A percentile compares a stretch with the other conserved stretches of the same genome.
Evolutionary conservation across 352 stramenopile species (phyloP).

Genomic region (Phytophthora pisi): DNA sequence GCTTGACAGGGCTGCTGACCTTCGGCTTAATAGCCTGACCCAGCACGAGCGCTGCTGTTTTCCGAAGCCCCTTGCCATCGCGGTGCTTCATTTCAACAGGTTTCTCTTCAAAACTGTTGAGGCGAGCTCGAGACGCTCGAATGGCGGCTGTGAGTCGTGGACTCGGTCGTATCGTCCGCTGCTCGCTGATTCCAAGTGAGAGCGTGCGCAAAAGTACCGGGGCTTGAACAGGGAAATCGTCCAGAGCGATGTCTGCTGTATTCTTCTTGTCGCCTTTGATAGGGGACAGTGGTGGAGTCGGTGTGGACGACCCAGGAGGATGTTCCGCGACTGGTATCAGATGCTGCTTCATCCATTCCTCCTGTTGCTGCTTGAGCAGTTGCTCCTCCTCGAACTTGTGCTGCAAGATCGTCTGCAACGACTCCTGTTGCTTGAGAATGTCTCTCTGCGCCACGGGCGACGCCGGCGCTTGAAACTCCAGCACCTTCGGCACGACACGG

Average conservation of each 20-base stretch:
- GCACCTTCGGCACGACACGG: constrained; percentile 7
- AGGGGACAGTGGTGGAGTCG: constrained; percentile 25
- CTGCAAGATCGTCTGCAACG: constrained; percentile 66
- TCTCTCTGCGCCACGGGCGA: constrained; percentile 71
- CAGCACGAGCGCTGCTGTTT: constrained; percentile 24
- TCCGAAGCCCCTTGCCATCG: constrained; percentile 16
- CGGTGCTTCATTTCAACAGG: background rate
- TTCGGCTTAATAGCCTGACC: constrained; percentile 1
- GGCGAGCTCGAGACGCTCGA: constrained; percentile 46
- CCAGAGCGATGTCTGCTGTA: constrained; percentile 17
- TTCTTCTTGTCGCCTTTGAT: constrained; percentile 22
- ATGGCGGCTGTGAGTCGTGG: constrained; percentile 51
- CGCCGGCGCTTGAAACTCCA: constrained; percentile 57
- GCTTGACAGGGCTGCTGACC: constrained; percentile 15
- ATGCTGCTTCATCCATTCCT: constrained; percentile 71
- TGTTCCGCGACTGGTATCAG: constrained; percentile 24
- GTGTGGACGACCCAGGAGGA: constrained; percentile 33
- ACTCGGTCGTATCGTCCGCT: constrained; percentile 40
- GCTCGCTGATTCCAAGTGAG: constrained; percentile 43
- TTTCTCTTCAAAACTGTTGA: constrained; percentile 40
- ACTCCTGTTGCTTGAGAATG: constrained; percentile 64
- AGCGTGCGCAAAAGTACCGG: constrained; percentile 52
- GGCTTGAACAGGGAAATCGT: constrained; percentile 22
- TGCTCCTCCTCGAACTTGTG: constrained; percentile 69
- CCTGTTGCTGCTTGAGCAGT: constrained; percentile 72